Evolutionary conservation across 2,329 filamentous ascomycete species (phyloP), one percentile per base, ranked within the genome.

Genomic region (Thielaviopsis ethacetica): DNA sequence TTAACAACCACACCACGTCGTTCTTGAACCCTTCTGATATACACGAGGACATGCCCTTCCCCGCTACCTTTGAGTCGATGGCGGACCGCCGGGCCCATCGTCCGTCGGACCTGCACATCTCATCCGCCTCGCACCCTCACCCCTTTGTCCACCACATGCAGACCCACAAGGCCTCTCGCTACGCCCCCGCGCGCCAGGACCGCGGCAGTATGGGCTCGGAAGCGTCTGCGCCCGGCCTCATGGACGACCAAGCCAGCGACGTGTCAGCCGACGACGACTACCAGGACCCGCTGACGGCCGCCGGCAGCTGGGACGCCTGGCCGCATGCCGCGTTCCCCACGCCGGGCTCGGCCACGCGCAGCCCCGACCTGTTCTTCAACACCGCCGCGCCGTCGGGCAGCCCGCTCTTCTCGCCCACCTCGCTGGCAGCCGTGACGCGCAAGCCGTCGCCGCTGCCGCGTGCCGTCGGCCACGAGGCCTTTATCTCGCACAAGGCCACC

Each of bases 231-330:
- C 77, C 76, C 0, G 73, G 73, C 27, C 71, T 79, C 65, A 71
- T 77, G 17, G 76, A 80, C 62, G 74, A 79, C 63, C 73, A 72
- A 5, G 70, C 70, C 6, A 76, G 78, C 63, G 77, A 80, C 56
- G 65, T 68, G 19, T 80, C 77, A 5, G 63, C 51, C 69, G 77
- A 80, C 21, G 77, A 78, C 50, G 76, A 79, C 63, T 72, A 73
- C 59, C 72, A 76, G 61, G 75, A 77, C 62, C 72, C 75, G 59
- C 65, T 71, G 21, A 71, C 75, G 34, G 70, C 71, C 5, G 66
- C 71, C 26, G 72, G 76, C 63, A 65, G 78, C 2, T 80, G 77
- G 76, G 74, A 79, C 64, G 75, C 69, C 57, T 80, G 78, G 64
- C 78, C 75, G 76, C 27, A 60, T 38, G 61, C 55, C 19, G 51